Evolutionary conservation across 2,329 filamentous ascomycete species (phyloP).

Genomic region (Thielaviopsis ethacetica): DNA sequence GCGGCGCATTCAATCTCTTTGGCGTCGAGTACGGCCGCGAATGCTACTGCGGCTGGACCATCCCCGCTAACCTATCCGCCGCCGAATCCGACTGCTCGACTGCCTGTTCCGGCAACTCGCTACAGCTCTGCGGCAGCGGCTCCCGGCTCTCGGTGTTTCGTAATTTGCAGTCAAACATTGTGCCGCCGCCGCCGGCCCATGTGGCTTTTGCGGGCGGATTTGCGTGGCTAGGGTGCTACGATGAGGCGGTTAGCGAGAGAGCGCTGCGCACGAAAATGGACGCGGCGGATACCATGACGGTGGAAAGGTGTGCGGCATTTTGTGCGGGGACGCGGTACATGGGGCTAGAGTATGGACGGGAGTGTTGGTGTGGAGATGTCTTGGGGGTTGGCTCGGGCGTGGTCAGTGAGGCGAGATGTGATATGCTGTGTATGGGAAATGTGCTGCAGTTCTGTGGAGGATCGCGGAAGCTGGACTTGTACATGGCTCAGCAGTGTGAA

Average conservation of each 20-base stretch:
- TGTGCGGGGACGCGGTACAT: conserved; percentile 20
- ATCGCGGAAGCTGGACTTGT: conserved; percentile 18
- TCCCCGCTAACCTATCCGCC: conserved; percentile 10
- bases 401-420: conserved; percentile 19
- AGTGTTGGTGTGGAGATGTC: conserved; percentile 11
- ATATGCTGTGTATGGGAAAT: conserved; percentile 20
- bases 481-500: neutral
- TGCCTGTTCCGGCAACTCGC: conserved; percentile 11
- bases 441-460: conserved; percentile 22
- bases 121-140: conserved; percentile 13
- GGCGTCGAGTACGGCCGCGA: conserved; percentile 13
- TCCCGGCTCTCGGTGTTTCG: conserved; percentile 15
- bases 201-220: conserved; percentile 17
- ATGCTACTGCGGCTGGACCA: conserved; percentile 14
- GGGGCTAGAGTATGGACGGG: conserved; percentile 13
- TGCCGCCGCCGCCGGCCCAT: conserved; percentile 16
- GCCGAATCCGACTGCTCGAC: conserved; percentile 14
- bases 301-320: conserved; percentile 19
- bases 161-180: conserved; percentile 12
- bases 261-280: conserved; percentile 18
- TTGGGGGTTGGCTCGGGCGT: conserved; percentile 18
- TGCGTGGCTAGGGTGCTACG: conserved; percentile 23
- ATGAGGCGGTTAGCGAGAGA: conserved; percentile 19
- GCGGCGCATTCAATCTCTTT: conserved; percentile 16
- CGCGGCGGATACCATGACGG: conserved; percentile 21